Conservation (phyloP, 2,329 filamentous ascomycete genomes). For the Cordyceps cateniannulata region DNA sequence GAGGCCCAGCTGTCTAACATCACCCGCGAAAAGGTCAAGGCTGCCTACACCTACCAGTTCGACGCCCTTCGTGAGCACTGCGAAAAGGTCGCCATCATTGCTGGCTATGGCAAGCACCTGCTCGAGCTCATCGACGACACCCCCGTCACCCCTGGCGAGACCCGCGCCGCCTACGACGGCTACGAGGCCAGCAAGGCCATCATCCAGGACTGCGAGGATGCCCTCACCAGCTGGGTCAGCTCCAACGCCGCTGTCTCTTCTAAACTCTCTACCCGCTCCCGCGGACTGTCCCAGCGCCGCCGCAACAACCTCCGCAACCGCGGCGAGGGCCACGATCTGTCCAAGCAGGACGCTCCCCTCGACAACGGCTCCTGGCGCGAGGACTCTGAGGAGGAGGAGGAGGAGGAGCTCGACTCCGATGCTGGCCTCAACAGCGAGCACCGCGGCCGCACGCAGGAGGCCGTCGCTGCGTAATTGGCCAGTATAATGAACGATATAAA, state of each 20-base stretch:
- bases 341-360: conserved; percentile 71
- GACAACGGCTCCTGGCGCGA: conserved; percentile 78
- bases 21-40: conserved; percentile 98
- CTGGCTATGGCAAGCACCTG: conserved; percentile 96
- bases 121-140: conserved; percentile 94
- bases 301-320: conserved; percentile 62
- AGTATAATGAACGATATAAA: background rate
- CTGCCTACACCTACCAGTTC: conserved; percentile 96
- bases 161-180: conserved; percentile 89
- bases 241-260: conserved; percentile 83
- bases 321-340: conserved; percentile 74
- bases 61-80: conserved; percentile 95
- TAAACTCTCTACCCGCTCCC: conserved; percentile 79
- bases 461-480: conserved; percentile 34
- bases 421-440: conserved; percentile 48
- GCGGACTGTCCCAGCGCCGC: conserved; percentile 80
- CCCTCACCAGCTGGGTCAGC: conserved; percentile 93
- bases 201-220: conserved; percentile 97
- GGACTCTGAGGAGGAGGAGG: conserved; percentile 60
- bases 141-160: conserved; percentile 95
- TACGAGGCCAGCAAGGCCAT: conserved; percentile 98
- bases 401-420: conserved; percentile 52
- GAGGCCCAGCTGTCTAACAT: conserved; percentile 99
- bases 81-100: conserved; percentile 97
- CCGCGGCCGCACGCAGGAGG: conserved; percentile 49